Evolutionary conservation across 164 flowering plant species (phyloP).

Genomic region (Protea cynaroides): DNA sequence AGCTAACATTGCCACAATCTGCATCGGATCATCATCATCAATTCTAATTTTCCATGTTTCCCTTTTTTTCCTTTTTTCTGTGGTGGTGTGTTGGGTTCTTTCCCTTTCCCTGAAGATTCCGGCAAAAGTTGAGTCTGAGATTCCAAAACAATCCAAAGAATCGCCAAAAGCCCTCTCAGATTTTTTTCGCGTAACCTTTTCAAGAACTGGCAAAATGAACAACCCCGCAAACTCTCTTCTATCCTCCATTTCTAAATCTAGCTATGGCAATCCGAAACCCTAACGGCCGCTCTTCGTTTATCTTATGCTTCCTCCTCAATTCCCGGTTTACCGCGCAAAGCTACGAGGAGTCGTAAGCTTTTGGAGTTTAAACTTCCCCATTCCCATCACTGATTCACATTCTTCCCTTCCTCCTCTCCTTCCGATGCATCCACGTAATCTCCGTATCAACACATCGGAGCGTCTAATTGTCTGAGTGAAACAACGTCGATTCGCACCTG

Average conservation of each 20-base stretch:
- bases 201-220: not conserved
- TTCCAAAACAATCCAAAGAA: not conserved
- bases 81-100: too few relatives aligned
- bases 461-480: too few relatives aligned
- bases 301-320: not conserved
- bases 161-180: not conserved
- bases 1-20: not conserved
- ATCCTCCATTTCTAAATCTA: constrained; percentile 1
- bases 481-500: not conserved
- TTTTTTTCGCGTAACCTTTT: not conserved
- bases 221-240: not conserved
- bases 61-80: too few relatives aligned
- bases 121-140: not conserved
- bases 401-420: too few relatives aligned
- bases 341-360: too few relatives aligned
- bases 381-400: not conserved
- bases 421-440: not conserved
- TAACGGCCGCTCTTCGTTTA: not conserved
- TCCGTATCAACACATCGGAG: not conserved
- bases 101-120: not conserved
- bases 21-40: not conserved
- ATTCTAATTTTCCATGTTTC: too few relatives aligned
- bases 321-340: not conserved
- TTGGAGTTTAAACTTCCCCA: too few relatives aligned
- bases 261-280: not conserved